Conservation (phyloP, 352 stramenopile genomes). For the Pythium vanterpoolii region DNA sequence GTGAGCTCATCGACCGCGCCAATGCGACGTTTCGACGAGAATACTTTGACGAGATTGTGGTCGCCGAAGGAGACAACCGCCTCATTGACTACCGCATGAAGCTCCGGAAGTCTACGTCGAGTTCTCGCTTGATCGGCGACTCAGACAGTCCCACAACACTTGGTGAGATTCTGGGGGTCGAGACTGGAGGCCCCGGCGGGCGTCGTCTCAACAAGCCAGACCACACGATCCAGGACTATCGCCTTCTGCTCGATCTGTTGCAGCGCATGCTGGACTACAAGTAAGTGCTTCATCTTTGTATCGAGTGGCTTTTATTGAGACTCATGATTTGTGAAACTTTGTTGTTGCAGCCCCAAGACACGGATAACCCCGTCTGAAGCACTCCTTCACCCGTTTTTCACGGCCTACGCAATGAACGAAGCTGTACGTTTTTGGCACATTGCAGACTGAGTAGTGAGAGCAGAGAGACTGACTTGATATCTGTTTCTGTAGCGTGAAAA, state of each 20-base stretch:
- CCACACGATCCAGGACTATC: conserved; percentile 88
- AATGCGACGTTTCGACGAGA: conserved; percentile 78
- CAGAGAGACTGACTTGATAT: neutral
- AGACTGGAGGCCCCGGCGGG: conserved; percentile 37
- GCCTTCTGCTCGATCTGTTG: conserved; percentile 92
- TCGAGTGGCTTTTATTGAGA: neutral
- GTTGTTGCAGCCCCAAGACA: conserved; percentile 53
- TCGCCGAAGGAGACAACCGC: conserved; percentile 51
- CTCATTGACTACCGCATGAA: conserved; percentile 67
- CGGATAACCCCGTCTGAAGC: conserved; percentile 92
- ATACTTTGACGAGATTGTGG: conserved; percentile 91
- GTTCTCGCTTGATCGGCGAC: conserved; percentile 21
- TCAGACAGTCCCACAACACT: conserved; percentile 41
- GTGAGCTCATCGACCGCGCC: conserved; percentile 87
- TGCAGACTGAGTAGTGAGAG: neutral
- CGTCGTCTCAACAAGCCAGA: conserved; percentile 45
- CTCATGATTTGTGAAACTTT: neutral
- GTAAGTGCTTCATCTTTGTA: conserved; percentile 58
- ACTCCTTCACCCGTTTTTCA: conserved; percentile 93
- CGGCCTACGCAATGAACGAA: conserved; percentile 36
- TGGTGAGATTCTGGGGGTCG: conserved; percentile 51
- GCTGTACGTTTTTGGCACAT: conserved; percentile 18
- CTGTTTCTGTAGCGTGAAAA: conserved; percentile 21
- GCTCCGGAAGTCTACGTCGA: conserved; percentile 43
- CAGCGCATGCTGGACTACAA: conserved; percentile 95